phyloP scores from a whole-genome alignment of 1,284 basidiomycete species.

The Lentinus polychrous region DNA sequence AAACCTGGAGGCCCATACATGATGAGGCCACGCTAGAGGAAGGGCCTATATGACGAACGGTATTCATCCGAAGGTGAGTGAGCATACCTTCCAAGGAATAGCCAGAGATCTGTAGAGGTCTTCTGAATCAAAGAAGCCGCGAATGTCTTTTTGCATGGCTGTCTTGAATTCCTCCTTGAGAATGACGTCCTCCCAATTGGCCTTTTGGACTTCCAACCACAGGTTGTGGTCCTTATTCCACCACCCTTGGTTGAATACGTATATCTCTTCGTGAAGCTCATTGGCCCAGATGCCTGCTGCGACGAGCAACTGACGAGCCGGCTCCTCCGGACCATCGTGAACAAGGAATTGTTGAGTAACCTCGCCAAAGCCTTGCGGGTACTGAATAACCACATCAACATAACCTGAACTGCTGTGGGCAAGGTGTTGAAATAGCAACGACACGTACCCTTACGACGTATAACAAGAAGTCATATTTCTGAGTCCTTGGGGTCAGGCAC shows the following conservation, averaged over 20 bases:
- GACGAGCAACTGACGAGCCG: constrained; percentile 47
- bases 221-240: constrained; percentile 62
- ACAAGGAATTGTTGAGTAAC: constrained; percentile 43
- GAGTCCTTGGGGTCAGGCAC: not conserved
- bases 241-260: constrained; percentile 64
- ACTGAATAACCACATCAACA: constrained; percentile 40
- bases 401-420: not conserved
- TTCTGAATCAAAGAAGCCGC: constrained; percentile 72
- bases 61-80: not conserved
- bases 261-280: constrained; percentile 59
- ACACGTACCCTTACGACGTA: constrained; percentile 35
- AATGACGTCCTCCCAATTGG: constrained; percentile 70
- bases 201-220: constrained; percentile 67
- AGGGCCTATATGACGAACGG: not conserved
- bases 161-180: constrained; percentile 68
- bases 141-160: constrained; percentile 61
- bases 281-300: constrained; percentile 44
- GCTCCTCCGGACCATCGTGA: constrained; percentile 52
- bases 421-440: not conserved
- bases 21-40: constrained; percentile 57
- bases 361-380: constrained; percentile 30
- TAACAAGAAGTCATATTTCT: constrained; percentile 43
- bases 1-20: constrained; percentile 67
- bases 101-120: constrained; percentile 61
- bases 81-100: constrained; percentile 74